Base-by-base conservation (phyloP, 257 asterid genomes). In the Solanum appendiculatum region DNA sequence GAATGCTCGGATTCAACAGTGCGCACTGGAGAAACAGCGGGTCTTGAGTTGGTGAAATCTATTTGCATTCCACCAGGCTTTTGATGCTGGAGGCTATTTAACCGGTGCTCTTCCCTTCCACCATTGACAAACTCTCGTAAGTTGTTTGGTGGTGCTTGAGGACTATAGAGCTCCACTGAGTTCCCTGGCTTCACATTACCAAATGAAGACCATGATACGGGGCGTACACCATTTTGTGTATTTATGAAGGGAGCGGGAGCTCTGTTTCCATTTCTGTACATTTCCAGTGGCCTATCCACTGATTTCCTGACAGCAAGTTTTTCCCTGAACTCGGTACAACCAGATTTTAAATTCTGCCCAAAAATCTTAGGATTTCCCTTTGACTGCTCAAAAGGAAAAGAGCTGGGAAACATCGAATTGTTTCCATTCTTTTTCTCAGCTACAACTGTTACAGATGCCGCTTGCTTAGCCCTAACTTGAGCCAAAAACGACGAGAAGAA, bases 1-100 rank as follows among this genome's bases (percentile, higher is more conserved):
- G 98, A 95, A 90, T 91, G 95, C 92, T 94, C 98, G 0, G 96
- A 92, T 46, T 95, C 99, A 23, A 34, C 88, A 85, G 87, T 91
- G 6, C 68, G 86, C 3, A 92, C 92, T 42, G 90, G 89, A 5
- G 98, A 85, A 83, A 86, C 85, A 27, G 90, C 31, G 2, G 96
- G 86, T 87, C 91, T 92, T 7, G 98, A 91, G 80, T 91, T 88
- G 13, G 87, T 29, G 20, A 94, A 95, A 87, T 94, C 98, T 54
- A 94, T 92, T 89, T 94, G 95, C 96, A 93, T 92, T 84, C 51
- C 23, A 66, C 64, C 63, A 64, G 92, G 92, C 88, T 90, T 94
- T 81, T 92, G 95, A 39, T 90, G 92, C 89, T 91, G 98, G 86
- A 90, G 86, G 42, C 64, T 92, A 85, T 88, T 87, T 6, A 88